Evolutionary conservation across 2,329 filamentous ascomycete genomes (phyloP).

Genomic region (Nemania abortiva): DNA sequence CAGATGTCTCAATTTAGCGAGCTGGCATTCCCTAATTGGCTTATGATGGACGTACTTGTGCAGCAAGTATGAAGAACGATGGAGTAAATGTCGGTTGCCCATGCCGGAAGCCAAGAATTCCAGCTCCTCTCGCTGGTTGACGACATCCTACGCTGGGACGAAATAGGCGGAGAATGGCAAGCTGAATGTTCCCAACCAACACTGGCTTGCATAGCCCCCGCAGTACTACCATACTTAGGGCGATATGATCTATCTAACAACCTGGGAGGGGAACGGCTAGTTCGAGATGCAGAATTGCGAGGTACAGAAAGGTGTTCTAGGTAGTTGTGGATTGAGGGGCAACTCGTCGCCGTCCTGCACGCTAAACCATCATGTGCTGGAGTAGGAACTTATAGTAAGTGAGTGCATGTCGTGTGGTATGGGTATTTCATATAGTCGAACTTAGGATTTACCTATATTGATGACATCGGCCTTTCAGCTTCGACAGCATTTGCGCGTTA

Average conservation of each 20-base stretch:
- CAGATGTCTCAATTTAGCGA: neutral
- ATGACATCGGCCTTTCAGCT: neutral
- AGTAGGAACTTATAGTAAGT: neutral
- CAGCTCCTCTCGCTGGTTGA: conserved; percentile 3
- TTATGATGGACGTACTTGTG: neutral
- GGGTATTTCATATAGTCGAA: conserved; percentile 8
- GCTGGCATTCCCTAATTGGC: conserved; percentile 11
- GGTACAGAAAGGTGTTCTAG: neutral
- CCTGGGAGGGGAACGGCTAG: neutral
- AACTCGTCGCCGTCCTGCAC: neutral
- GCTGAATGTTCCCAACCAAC: conserved; percentile 22
- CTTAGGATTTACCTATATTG: neutral
- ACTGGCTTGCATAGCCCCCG: conserved; percentile 23
- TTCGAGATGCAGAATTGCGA: neutral
- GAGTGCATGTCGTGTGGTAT: conserved; percentile 5
- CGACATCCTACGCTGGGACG: conserved; percentile 11
- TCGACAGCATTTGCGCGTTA: neutral
- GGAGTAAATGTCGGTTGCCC: neutral
- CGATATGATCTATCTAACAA: neutral
- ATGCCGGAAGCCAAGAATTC: neutral
- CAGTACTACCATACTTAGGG: conserved; percentile 3
- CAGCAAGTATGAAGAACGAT: neutral
- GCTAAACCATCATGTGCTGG: conserved; percentile 5
- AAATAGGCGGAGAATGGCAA: conserved; percentile 24
- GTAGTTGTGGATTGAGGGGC: conserved; percentile 13